These are phyloP conservation scores for Colletotrichum liriopes DNA, from an alignment of 2,329 filamentous ascomycete species.

Conservation along the genomic window DNA sequence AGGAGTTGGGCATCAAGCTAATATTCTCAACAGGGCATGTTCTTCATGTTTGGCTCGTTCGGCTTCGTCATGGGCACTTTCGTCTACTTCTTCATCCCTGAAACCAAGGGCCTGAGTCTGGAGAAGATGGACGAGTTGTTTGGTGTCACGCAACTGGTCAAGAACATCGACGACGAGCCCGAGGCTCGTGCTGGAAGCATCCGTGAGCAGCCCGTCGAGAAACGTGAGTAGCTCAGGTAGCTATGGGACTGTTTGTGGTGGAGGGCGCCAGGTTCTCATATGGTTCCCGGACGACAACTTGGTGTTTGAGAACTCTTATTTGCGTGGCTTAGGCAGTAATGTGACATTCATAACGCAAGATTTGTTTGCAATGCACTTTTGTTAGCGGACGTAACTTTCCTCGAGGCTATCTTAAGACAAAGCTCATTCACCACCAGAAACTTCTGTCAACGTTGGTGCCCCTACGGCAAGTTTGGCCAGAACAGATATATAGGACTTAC, in stretches of 20 bases:
- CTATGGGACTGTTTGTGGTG: not conserved
- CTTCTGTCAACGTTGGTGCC: not conserved
- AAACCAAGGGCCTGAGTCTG: slow-evolving; percentile 77
- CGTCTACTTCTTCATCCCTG: slow-evolving; percentile 78
- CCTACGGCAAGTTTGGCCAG: not conserved
- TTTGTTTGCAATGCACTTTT: not conserved
- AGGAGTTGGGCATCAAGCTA: not conserved
- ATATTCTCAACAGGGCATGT: slow-evolving; percentile 66
- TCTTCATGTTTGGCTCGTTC: slow-evolving; percentile 79
- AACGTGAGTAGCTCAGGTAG: slow-evolving; percentile 2
- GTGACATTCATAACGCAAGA: not conserved
- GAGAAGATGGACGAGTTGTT: slow-evolving; percentile 79
- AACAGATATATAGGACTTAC: not conserved
- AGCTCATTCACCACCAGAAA: not conserved
- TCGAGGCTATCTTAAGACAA: not conserved
- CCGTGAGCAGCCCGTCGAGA: slow-evolving; percentile 55
- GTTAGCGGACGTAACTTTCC: slow-evolving; percentile 51
- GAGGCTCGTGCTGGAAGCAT: slow-evolving; percentile 54
- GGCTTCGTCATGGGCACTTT: slow-evolving; percentile 77
- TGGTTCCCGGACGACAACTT: not conserved
- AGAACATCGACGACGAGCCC: slow-evolving; percentile 51
- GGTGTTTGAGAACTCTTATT: slow-evolving; percentile 9
- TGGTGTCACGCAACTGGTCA: slow-evolving; percentile 67
- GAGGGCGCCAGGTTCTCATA: not conserved
- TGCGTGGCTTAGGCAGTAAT: too few species aligned